These are phyloP conservation scores for Phytophthora pini DNA, from an alignment of 352 stramenopile species.

Conservation along the genomic window DNA sequence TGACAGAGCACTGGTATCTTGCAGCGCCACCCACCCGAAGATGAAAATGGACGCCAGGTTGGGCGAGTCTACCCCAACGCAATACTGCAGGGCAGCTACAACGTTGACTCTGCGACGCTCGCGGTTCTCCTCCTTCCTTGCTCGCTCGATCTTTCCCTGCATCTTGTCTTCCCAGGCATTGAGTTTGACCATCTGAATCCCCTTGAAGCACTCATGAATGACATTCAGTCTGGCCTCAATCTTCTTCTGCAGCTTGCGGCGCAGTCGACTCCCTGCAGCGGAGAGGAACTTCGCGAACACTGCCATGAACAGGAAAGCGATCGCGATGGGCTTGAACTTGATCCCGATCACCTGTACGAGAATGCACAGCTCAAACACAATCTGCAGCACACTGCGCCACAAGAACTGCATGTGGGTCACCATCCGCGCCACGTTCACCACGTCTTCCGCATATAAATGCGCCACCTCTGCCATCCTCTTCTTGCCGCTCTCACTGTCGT, in stretches of 20 bases:
- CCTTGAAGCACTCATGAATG: slow-evolving; percentile 58
- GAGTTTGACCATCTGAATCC: slow-evolving; percentile 65
- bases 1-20: slow-evolving; percentile 34
- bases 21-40: slow-evolving; percentile 45
- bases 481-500: slow-evolving; percentile 31
- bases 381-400: slow-evolving; percentile 38
- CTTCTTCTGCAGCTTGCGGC: slow-evolving; percentile 31
- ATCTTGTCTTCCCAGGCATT: slow-evolving; percentile 67
- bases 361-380: slow-evolving; percentile 44
- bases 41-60: slow-evolving; percentile 49
- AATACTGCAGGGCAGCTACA: slow-evolving; percentile 39
- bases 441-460: slow-evolving; percentile 43
- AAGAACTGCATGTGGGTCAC: slow-evolving; percentile 39
- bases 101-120: slow-evolving; percentile 28
- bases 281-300: slow-evolving; percentile 32
- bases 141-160: slow-evolving; percentile 44
- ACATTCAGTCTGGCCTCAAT: slow-evolving; percentile 40
- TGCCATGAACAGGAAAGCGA: slow-evolving; percentile 35
- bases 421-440: slow-evolving; percentile 29
- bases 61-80: slow-evolving; percentile 36
- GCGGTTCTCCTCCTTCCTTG: slow-evolving; percentile 47
- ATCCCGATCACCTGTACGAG: slow-evolving; percentile 48
- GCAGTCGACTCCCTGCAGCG: slow-evolving; percentile 24
- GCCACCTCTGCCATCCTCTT: slow-evolving; percentile 47
- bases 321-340: slow-evolving; percentile 34